These are phyloP conservation scores for Blastobotrys proliferans DNA, from an alignment of 1,139 yeast genomes.

Conservation along the genomic window DNA sequence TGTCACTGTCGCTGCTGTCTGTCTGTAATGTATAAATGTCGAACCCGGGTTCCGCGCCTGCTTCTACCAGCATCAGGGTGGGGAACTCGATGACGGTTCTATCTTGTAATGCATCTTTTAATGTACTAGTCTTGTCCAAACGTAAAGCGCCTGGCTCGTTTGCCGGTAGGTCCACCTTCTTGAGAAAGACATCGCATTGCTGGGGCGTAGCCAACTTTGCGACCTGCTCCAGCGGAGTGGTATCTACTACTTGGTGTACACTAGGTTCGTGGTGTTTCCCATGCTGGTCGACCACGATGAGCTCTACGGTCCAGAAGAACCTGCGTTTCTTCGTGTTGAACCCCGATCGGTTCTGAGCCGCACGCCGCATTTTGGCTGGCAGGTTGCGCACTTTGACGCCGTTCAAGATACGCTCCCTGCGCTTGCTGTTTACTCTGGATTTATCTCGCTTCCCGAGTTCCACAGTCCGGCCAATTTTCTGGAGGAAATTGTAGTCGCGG, in stretches of 20 bases:
- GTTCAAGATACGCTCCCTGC: constrained; percentile 10
- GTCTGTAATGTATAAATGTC: constrained; percentile 6
- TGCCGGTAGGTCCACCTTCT: constrained; percentile 22
- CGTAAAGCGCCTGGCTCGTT: constrained; percentile 20
- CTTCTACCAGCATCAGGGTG: constrained; percentile 39
- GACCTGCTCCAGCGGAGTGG: constrained; percentile 7
- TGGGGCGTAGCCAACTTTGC: constrained; percentile 3
- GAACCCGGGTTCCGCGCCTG: constrained; percentile 6
- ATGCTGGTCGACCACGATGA: constrained; percentile 35
- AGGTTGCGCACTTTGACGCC: constrained; percentile 51
- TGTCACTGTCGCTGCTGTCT: constrained; percentile 9
- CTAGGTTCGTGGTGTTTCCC: not conserved
- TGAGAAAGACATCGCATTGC: constrained; percentile 17
- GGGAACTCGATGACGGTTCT: constrained; percentile 74
- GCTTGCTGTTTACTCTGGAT: not conserved
- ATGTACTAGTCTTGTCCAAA: constrained; percentile 22
- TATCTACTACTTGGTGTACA: constrained; percentile 7
- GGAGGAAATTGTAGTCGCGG: constrained; percentile 78
- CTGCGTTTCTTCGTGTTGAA: constrained; percentile 62
- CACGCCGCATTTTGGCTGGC: constrained; percentile 77
- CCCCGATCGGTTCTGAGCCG: constrained; percentile 62
- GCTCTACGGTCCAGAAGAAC: constrained; percentile 76
- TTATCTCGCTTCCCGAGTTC: constrained; percentile 26
- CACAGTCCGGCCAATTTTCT: constrained; percentile 57
- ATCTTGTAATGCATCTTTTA: constrained; percentile 49